Base-by-base conservation (phyloP, 176 grass and related monocot genomes). In the Elaeis guineensis region DNA sequence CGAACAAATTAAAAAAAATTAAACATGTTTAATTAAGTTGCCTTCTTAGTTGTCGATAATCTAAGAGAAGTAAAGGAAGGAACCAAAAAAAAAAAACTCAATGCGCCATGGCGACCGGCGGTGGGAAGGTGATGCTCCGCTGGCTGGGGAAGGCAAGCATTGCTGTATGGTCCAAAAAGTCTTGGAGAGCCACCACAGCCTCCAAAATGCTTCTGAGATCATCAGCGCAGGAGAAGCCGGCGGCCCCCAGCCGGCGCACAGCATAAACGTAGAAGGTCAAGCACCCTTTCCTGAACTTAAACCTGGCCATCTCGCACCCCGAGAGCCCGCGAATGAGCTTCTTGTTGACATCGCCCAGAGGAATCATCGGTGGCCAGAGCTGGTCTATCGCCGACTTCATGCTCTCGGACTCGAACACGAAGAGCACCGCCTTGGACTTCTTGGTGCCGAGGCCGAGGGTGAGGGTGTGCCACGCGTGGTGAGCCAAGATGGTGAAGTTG, bases 261-360 rank as follows among this genome's bases (percentile, higher is more conserved):
- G 92, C 92, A 55, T 91, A 97, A 50, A 97, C 92, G 82, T 97
- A 97, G 71, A 97, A 82, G 52, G 92, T 97, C 58, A 97, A 59
- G 85, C 87, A 97, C 49, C 92, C 92, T 57, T 97, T 97, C 28
- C 92, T 50, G 65, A 97, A 97, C 87, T 97, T 97, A 72, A 97
- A 97, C 28, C 92, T 68, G 1, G 92, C 84, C 92, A 97, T 97
- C 65, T 97, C 92, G 73, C 84, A 80, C 18, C 92, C 92, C 0
- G 83, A 64, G 69, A 97, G 85, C 1, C 87, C 92, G 4, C 87
- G 80, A 61, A 97, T 97, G 78, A 97, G 82, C 74, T 80, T 90
- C 78, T 78, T 90, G 80, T 97, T 97, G 28, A 97, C 84, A 62
- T 97, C 92, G 8, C 92, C 92, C 49, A 97, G 86, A 17, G 92